Base-by-base conservation (phyloP, 805 yeast genomes). In the Lipomyces mesembrius region DNA sequence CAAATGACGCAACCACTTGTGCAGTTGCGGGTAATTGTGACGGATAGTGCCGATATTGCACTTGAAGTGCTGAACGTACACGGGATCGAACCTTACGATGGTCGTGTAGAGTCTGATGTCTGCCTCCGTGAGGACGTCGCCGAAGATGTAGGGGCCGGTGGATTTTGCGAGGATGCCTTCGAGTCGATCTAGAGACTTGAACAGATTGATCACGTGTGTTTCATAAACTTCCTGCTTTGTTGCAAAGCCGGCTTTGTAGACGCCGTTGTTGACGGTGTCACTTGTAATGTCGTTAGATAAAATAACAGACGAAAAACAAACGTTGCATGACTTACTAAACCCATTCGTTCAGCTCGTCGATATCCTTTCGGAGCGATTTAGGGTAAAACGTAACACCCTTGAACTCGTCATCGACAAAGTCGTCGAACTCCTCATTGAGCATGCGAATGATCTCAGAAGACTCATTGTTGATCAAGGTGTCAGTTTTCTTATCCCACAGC, bases 61-160 rank as follows among this genome's bases (percentile, higher is more conserved):
- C 80, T 94, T 95, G 85, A 94, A 95, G 78, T 94, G 98, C 78
- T 93, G 97, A 62, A 89, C 94, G 76, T 94, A 94, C 27, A 92
- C 96, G 0, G 96, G 90, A 77, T 94, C 98, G 75, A 94, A 94
- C 74, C 99, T 86, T 56, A 92, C 83, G 66, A 94, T 88, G 1
- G 98, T 94, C 29, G 97, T 87, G 80, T 80, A 94, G 60, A 94
- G 84, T 71, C 98, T 84, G 65, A 94, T 83, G 77, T 94, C 99
- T 6, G 96, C 96, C 79, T 94, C 97, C 1, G 98, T 93, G 63
- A 94, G 79, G 58, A 78, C 80, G 64, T 86, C 82, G 5, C 93
- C 94, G 9, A 87, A 74, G 61, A 92, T 77, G 75, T 79, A 89
- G 2, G 73, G 73, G 20, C 81, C 79, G 46, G 68, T 66, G 32